Conservation (phyloP, 768 basidiomycete genomes). For the Suillus tomentosus region DNA sequence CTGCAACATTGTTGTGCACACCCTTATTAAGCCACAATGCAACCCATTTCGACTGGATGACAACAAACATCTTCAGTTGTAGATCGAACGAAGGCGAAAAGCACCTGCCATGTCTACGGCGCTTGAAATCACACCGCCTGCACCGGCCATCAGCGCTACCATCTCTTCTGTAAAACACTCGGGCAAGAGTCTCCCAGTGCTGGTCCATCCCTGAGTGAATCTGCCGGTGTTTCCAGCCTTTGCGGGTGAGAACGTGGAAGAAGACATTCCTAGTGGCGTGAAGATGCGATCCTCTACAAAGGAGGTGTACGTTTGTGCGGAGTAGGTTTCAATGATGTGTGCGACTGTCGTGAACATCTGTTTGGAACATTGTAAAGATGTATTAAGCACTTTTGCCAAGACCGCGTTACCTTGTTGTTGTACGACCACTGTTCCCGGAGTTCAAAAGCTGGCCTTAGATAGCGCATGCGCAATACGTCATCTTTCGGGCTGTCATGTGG, state of each 20-base stretch:
- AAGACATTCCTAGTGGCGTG: constrained; percentile 40
- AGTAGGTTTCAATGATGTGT: constrained; percentile 37
- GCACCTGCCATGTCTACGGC: constrained; percentile 43
- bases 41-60: constrained; percentile 42
- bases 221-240: constrained; percentile 36
- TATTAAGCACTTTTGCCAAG: neutral
- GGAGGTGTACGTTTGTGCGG: constrained; percentile 35
- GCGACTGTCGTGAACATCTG: constrained; percentile 43
- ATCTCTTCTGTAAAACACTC: constrained; percentile 31
- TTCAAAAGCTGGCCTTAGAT: constrained; percentile 36
- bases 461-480: constrained; percentile 25
- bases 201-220: constrained; percentile 36
- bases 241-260: constrained; percentile 39
- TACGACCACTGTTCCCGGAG: constrained; percentile 41
- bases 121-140: constrained; percentile 47
- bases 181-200: constrained; percentile 35
- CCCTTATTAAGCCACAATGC: constrained; percentile 37
- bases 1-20: constrained; percentile 27
- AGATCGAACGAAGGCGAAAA: no score
- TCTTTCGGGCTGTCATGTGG: constrained; percentile 29
- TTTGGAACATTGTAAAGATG: neutral
- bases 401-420: constrained; percentile 37
- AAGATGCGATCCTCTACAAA: constrained; percentile 47
- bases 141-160: constrained; percentile 33
- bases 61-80: neutral